These are phyloP conservation scores for Talaromyces liani DNA, from an alignment of 495 filamentous ascomycete genomes.

Conservation along the genomic window DNA sequence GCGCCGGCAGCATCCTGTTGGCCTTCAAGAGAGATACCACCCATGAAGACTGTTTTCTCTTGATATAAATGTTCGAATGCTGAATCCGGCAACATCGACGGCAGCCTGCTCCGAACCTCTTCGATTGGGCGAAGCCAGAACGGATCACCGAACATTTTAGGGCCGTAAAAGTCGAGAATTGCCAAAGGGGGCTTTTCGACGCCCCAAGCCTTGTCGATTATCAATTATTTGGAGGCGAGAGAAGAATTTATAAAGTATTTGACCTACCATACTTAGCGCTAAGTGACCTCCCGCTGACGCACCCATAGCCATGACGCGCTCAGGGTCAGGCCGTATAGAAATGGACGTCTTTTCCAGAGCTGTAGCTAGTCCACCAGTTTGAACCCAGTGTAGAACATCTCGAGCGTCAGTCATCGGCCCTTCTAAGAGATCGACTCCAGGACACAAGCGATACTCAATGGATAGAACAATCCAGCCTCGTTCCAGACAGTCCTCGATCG, in stretches of 20 bases:
- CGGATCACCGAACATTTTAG: constrained; percentile 26
- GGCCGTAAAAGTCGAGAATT: constrained; percentile 30
- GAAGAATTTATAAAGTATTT: neutral
- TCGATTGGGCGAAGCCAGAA: constrained; percentile 61
- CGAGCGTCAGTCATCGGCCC: constrained; percentile 26
- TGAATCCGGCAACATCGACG: constrained; percentile 5
- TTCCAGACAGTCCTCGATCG: constrained; percentile 26
- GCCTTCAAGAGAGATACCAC: constrained; percentile 28
- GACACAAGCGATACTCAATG: constrained; percentile 29
- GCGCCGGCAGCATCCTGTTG: constrained; percentile 14
- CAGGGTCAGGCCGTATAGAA: constrained; percentile 17
- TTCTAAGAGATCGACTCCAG: constrained; percentile 21
- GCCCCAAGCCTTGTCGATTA: constrained; percentile 20
- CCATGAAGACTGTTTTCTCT: constrained; percentile 20
- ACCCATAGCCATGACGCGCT: constrained; percentile 27
- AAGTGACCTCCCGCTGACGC: constrained; percentile 26
- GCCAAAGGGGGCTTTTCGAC: constrained; percentile 17
- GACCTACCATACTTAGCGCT: constrained; percentile 22
- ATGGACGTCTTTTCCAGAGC: constrained; percentile 9
- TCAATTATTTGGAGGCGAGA: constrained; percentile 5
- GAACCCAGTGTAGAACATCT: constrained; percentile 22
- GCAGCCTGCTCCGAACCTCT: constrained; percentile 40
- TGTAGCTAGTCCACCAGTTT: constrained; percentile 16
- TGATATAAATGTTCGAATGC: constrained; percentile 23
- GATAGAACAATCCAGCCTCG: constrained; percentile 32